phyloP scores from a whole-genome alignment of 371 early-diverging fungal genomes.

The Rhizoclosmatium hyalinum region DNA sequence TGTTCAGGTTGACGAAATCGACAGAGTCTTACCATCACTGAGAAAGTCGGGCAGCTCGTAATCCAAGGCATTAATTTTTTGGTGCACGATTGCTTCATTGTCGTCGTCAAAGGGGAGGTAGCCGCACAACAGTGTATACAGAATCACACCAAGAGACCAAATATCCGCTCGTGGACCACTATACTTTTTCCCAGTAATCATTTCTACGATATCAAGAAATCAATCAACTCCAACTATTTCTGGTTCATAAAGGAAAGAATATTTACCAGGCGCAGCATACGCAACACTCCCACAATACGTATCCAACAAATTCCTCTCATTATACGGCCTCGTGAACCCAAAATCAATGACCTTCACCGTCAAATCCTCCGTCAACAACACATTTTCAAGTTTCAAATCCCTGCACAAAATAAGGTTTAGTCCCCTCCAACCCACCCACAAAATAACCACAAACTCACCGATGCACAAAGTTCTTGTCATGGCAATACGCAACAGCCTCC shows the following conservation, averaged over 20 bases:
- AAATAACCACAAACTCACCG: conserved; percentile 53
- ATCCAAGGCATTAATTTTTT: conserved; percentile 75
- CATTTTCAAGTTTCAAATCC: conserved; percentile 88
- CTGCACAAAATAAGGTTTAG: conserved; percentile 40
- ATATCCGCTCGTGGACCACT: conserved; percentile 85
- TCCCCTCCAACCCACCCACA: neutral
- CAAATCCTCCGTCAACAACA: conserved; percentile 75
- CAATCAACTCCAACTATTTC: neutral
- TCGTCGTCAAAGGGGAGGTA: conserved; percentile 88
- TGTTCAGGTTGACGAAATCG: conserved; percentile 49
- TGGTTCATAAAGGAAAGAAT: conserved; percentile 1
- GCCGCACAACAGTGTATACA: conserved; percentile 82
- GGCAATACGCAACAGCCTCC: conserved; percentile 79
- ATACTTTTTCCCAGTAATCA: conserved; percentile 77
- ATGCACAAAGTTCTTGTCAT: conserved; percentile 78
- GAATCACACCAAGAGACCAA: conserved; percentile 85
- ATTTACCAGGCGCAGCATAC: conserved; percentile 78
- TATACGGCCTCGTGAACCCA: conserved; percentile 82
- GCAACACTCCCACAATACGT: conserved; percentile 86
- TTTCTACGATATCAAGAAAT: conserved; percentile 50
- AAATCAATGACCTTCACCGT: conserved; percentile 87
- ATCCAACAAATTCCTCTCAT: conserved; percentile 73
- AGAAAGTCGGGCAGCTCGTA: conserved; percentile 76
- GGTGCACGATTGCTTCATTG: conserved; percentile 70
- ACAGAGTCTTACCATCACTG: conserved; percentile 62